Percentiles rank a stretch among this genome's conserved stretches.
phyloP scores from a whole-genome alignment of 2,329 filamentous ascomycete genomes.

The Penicillium sp. region DNA sequence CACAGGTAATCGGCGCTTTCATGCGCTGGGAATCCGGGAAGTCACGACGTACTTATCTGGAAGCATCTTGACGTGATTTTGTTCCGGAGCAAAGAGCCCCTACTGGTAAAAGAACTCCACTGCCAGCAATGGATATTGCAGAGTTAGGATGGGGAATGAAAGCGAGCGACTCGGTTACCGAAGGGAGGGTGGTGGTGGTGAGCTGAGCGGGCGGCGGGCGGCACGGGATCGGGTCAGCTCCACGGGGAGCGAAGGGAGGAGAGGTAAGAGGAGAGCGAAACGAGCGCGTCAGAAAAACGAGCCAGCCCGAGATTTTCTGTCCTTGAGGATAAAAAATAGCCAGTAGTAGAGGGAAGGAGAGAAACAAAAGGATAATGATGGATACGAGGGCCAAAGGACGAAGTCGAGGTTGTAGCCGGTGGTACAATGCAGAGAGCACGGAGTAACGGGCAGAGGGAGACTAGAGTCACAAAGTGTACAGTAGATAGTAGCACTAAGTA shows the following conservation, averaged over 20 bases:
- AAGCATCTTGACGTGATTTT: conserved; percentile 40
- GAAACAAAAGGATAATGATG: conserved; percentile 11
- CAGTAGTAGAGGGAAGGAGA: conserved; percentile 13
- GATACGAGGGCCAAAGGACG: background rate
- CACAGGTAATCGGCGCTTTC: conserved; percentile 9
- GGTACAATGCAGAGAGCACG: background rate
- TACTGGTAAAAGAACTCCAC: conserved; percentile 38
- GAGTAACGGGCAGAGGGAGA: background rate
- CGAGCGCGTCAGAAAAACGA: conserved; percentile 22
- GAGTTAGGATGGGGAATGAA: background rate
- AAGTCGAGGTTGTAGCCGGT: background rate
- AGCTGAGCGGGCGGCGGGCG: conserved; percentile 14
- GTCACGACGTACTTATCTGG: conserved; percentile 48
- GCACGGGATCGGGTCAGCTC: conserved; percentile 1
- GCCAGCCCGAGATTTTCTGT: conserved; percentile 30
- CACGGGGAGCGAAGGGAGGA: conserved; percentile 13
- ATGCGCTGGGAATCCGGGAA: background rate
- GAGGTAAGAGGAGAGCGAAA: background rate
- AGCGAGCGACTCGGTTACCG: conserved; percentile 21
- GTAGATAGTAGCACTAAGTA: too few species aligned
- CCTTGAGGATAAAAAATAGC: conserved; percentile 14
- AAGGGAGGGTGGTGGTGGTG: conserved; percentile 16
- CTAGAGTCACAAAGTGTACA: too few species aligned
- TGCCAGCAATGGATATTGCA: conserved; percentile 28
- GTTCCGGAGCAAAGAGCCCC: conserved; percentile 45